A percentile compares a stretch with the other conserved stretches of the same genome.
phyloP scores from a whole-genome alignment of 768 basidiomycete genomes.

The Russula emetica region DNA sequence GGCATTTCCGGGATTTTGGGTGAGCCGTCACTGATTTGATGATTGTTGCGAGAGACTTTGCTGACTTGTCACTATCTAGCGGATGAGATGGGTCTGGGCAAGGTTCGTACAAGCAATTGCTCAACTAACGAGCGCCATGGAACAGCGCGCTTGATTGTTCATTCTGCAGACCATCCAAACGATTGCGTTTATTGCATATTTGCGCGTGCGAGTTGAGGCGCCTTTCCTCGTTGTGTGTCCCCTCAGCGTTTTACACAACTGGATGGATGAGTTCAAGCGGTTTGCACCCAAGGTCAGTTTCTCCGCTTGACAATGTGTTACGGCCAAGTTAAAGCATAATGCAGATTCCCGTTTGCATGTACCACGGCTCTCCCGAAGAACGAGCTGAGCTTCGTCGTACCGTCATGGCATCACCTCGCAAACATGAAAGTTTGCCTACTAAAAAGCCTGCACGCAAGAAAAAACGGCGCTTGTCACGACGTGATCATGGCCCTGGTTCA shows the following conservation, averaged over 20 bases:
- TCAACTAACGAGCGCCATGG: neutral
- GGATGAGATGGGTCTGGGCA: slow-evolving; percentile 94
- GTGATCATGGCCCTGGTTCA: slow-evolving; percentile 1
- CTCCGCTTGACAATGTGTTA: neutral
- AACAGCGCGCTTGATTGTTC: slow-evolving; percentile 6
- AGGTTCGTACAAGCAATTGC: slow-evolving; percentile 41
- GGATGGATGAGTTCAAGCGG: slow-evolving; percentile 77
- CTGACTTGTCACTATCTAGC: slow-evolving; percentile 40
- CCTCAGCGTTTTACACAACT: slow-evolving; percentile 88
- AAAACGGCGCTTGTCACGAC: slow-evolving; percentile 9
- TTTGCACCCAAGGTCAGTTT: slow-evolving; percentile 72
- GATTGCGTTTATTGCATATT: slow-evolving; percentile 88
- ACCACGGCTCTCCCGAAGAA: slow-evolving; percentile 80
- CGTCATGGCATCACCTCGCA: slow-evolving; percentile 3
- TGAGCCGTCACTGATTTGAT: slow-evolving; percentile 32
- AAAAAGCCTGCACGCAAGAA: neutral
- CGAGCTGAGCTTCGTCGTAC: slow-evolving; percentile 65
- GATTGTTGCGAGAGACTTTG: slow-evolving; percentile 20
- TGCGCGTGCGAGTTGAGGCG: slow-evolving; percentile 66
- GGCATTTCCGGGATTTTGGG: slow-evolving; percentile 78
- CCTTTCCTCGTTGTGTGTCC: slow-evolving; percentile 91
- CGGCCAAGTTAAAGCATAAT: neutral
- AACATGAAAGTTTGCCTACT: neutral
- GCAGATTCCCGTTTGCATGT: slow-evolving; percentile 84
- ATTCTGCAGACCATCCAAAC: slow-evolving; percentile 79